These are phyloP conservation scores for Tephrocybe sp. DNA, from an alignment of 768 basidiomycete species.

Conservation along the genomic window DNA sequence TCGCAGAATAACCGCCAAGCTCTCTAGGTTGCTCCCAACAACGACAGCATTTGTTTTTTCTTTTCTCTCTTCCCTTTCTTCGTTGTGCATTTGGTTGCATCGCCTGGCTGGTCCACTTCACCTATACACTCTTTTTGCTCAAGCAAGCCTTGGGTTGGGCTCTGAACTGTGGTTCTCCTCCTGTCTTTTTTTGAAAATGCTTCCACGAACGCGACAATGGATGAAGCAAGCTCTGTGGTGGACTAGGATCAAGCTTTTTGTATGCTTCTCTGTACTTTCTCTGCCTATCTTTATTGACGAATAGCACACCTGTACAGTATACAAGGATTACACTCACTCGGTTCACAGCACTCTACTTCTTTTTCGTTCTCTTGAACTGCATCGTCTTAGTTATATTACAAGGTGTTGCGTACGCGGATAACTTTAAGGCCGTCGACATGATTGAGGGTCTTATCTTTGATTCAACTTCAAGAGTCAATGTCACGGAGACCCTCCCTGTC, in stretches of 20 bases:
- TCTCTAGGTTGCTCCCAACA: background rate
- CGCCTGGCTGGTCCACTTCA: conserved; percentile 14
- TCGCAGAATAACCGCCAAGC: too few species aligned
- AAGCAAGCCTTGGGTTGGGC: conserved; percentile 2
- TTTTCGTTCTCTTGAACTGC: conserved; percentile 42
- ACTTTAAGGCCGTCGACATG: conserved; percentile 30
- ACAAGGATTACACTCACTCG: conserved; percentile 49
- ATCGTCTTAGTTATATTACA: conserved; percentile 42
- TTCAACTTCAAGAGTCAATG: conserved; percentile 22
- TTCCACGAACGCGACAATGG: conserved; percentile 4
- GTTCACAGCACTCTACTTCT: conserved; percentile 48
- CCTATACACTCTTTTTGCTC: conserved; percentile 2
- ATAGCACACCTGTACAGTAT: conserved; percentile 18
- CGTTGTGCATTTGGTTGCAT: conserved; percentile 13
- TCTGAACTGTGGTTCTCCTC: background rate
- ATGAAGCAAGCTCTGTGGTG: conserved; percentile 23
- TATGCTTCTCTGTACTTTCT: conserved; percentile 10
- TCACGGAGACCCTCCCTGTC: conserved; percentile 23
- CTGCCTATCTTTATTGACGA: background rate
- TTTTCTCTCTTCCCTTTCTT: conserved; percentile 2
- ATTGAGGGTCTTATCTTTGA: conserved; percentile 33
- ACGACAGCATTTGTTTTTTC: conserved; percentile 1
- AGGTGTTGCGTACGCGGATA: conserved; percentile 35
- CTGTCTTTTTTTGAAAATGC: too few species aligned
- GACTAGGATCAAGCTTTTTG: conserved; percentile 27